These are phyloP conservation scores for Yamadazyma oceani DNA, from an alignment of 1,139 yeast species.

Conservation along the genomic window DNA sequence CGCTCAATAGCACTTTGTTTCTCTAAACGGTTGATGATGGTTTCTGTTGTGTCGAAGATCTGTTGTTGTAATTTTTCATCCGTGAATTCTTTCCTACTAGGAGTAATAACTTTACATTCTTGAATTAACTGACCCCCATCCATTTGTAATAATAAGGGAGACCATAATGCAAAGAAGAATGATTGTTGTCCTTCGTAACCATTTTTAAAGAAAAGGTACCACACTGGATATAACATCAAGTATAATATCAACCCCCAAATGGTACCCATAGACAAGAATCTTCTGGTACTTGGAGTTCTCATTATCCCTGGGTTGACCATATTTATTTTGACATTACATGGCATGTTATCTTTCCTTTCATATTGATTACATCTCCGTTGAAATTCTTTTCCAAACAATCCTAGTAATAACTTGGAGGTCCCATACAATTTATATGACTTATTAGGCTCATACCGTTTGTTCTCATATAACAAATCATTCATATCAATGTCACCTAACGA, in stretches of 20 bases:
- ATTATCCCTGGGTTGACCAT: constrained; percentile 89
- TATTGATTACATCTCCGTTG: constrained; percentile 61
- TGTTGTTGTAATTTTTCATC: constrained; percentile 62
- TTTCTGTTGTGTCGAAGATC: constrained; percentile 63
- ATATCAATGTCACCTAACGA: constrained; percentile 66
- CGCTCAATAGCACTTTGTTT: constrained; percentile 68
- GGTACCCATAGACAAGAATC: constrained; percentile 77
- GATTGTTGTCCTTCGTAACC: constrained; percentile 80
- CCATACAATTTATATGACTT: constrained; percentile 81
- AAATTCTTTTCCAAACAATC: constrained; percentile 71
- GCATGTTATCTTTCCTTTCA: constrained; percentile 65
- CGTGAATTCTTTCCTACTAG: constrained; percentile 61
- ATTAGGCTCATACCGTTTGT: constrained; percentile 56
- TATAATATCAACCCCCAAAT: constrained; percentile 69
- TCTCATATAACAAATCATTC: constrained; percentile 67
- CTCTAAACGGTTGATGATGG: constrained; percentile 59
- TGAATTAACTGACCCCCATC: constrained; percentile 70
- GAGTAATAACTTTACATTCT: constrained; percentile 63
- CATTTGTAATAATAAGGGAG: constrained; percentile 62
- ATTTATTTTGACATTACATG: constrained; percentile 68
- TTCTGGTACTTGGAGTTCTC: constrained; percentile 82
- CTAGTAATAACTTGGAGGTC: constrained; percentile 72
- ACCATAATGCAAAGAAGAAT: constrained; percentile 63
- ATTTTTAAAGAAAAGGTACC: constrained; percentile 79
- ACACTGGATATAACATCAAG: constrained; percentile 70